Evolutionary conservation across 768 basidiomycete genomes (phyloP).

Genomic region (Psilocybe azurescens): DNA sequence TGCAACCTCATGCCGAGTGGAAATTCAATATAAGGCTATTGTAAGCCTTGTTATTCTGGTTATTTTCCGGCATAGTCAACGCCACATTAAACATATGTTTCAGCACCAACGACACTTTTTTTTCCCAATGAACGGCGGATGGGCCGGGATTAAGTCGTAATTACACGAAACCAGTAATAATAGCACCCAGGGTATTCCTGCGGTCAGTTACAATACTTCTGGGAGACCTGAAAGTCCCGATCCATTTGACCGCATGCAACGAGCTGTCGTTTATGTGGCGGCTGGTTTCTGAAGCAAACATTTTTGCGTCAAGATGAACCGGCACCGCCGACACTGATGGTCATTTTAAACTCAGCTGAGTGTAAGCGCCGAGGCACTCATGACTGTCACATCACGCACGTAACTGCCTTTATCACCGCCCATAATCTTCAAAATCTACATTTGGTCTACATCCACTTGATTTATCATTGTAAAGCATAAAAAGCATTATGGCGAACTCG

Average conservation of each 20-base stretch:
- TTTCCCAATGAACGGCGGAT: neutral
- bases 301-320: neutral
- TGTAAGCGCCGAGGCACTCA: neutral
- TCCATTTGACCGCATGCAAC: neutral
- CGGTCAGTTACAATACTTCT: neutral
- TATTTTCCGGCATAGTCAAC: neutral
- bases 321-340: neutral
- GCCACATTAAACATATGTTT: neutral
- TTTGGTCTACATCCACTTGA: neutral
- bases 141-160: neutral
- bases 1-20: neutral
- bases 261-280: neutral
- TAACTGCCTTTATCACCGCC: neutral
- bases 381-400: neutral
- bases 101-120: neutral
- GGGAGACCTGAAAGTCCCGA: neutral
- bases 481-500: slow-evolving; percentile 82
- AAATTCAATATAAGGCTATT: neutral
- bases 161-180: neutral
- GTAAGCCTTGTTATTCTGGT: neutral
- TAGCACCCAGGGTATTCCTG: neutral
- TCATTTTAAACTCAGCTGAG: neutral
- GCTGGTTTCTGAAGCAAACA: neutral
- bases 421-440: neutral
- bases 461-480: neutral